Conservation (phyloP, 2,329 filamentous ascomycete species). For the Fusarium austroafricanum region DNA sequence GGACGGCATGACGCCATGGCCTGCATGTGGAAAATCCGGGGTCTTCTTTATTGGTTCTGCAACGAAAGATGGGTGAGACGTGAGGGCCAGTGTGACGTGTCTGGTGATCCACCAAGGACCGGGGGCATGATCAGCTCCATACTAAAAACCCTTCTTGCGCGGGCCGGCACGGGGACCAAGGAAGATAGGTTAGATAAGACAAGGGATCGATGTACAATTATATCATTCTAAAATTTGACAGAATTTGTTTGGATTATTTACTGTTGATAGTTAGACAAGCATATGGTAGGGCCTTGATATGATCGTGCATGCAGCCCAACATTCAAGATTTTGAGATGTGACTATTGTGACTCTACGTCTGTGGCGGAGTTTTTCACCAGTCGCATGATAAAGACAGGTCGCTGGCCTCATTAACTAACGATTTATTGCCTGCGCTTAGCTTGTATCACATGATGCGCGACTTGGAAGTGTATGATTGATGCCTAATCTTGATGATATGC, state of each 20-base stretch:
- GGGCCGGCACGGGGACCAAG: constrained; percentile 25
- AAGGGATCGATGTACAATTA: constrained; percentile 19
- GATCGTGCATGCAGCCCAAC: not conserved
- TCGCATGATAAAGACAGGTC: constrained; percentile 15
- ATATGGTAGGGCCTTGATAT: constrained; percentile 15
- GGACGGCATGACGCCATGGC: constrained; percentile 42
- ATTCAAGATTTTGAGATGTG: not conserved
- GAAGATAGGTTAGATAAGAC: not conserved
- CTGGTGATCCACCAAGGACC: constrained; percentile 41
- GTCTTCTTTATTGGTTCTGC: constrained; percentile 30
- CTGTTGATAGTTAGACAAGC: rapidly evolving
- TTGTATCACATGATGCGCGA: constrained; percentile 29
- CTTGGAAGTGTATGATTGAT: constrained; percentile 11
- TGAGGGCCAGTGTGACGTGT: constrained; percentile 41
- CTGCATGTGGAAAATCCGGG: constrained; percentile 31
- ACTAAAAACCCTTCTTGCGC: constrained; percentile 1
- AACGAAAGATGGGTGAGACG: constrained; percentile 5
- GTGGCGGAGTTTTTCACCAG: constrained; percentile 6
- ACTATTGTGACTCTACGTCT: not conserved
- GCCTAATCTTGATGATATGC: constrained; percentile 16
- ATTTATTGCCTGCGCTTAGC: constrained; percentile 17
- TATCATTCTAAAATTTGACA: not conserved
- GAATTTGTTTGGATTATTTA: not conserved
- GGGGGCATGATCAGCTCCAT: constrained; percentile 12
- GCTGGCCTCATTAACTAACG: not conserved